Percentiles rank a stretch among this genome's conserved stretches.
Evolutionary conservation across 2,329 filamentous ascomycete genomes (phyloP).

Genomic region (Daldinia sp.): DNA sequence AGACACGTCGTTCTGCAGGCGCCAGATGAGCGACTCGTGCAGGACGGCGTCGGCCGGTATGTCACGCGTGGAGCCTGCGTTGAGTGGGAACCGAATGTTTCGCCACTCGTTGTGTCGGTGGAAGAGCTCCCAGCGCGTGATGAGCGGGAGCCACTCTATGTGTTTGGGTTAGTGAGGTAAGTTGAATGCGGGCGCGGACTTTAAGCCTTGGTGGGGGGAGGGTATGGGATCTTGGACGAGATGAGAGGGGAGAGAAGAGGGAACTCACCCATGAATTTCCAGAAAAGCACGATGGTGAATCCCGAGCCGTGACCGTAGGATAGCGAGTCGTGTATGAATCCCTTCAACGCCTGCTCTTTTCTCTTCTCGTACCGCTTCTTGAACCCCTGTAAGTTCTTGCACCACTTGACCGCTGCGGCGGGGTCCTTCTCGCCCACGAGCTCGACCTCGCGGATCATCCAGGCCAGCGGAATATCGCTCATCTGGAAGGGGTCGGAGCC

Average conservation of each 20-base stretch:
- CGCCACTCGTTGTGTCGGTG: constrained; percentile 43
- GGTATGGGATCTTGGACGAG: too few relatives aligned
- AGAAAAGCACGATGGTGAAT: neutral
- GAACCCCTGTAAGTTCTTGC: constrained; percentile 45
- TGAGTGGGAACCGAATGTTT: constrained; percentile 51
- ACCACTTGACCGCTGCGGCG: constrained; percentile 49
- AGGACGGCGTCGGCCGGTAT: constrained; percentile 52
- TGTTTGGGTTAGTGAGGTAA: neutral
- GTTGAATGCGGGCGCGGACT: too few relatives aligned
- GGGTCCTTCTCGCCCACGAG: constrained; percentile 47
- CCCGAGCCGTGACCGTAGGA: neutral
- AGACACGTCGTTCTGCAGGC: neutral
- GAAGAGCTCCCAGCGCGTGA: constrained; percentile 53
- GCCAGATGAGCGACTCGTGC: constrained; percentile 46
- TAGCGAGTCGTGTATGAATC: neutral
- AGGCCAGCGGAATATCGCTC: constrained; percentile 59
- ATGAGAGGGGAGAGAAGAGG: too few relatives aligned
- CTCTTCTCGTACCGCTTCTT: neutral
- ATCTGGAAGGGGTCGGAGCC: constrained; percentile 51
- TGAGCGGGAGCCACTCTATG: constrained; percentile 50
- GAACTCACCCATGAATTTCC: constrained; percentile 32
- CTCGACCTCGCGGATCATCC: constrained; percentile 62
- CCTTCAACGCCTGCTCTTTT: neutral
- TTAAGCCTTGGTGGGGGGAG: too few relatives aligned
- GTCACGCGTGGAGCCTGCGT: constrained; percentile 49